These are phyloP conservation scores for Lanmaoa pseudosensibilis DNA, from an alignment of 768 basidiomycete genomes.

Conservation along the genomic window DNA sequence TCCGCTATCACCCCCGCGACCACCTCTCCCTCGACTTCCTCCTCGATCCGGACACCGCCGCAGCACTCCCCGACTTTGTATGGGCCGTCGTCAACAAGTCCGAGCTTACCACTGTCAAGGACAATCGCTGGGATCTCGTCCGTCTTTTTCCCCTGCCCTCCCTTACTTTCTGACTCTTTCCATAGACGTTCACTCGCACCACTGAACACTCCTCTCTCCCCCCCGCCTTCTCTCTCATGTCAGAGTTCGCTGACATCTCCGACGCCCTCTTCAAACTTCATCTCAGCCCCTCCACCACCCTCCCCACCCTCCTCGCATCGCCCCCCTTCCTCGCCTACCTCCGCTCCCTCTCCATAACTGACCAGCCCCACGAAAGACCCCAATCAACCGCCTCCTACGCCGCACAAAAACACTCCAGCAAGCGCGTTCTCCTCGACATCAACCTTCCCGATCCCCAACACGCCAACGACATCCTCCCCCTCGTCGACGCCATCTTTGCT, in stretches of 20 bases:
- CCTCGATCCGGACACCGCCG: constrained; percentile 43
- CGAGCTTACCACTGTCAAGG: constrained; percentile 66
- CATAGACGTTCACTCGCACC: constrained; percentile 80
- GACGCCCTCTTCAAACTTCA: constrained; percentile 67
- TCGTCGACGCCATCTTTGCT: constrained; percentile 70
- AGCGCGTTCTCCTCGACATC: constrained; percentile 75
- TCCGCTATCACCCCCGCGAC: constrained; percentile 70
- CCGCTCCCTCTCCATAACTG: constrained; percentile 86
- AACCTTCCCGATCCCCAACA: constrained; percentile 50
- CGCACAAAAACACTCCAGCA: constrained; percentile 46
- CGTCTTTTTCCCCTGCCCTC: constrained; percentile 29
- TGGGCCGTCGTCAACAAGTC: constrained; percentile 85
- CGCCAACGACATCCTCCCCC: constrained; percentile 46
- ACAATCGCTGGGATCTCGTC: constrained; percentile 85
- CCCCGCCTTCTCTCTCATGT: constrained; percentile 68
- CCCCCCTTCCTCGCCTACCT: constrained; percentile 72
- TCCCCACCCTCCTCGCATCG: constrained; percentile 60
- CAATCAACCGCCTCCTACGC: constrained; percentile 45
- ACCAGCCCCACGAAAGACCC: constrained; percentile 80
- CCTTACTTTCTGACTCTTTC: not conserved
- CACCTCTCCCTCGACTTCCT: constrained; percentile 78
- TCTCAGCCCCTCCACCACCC: constrained; percentile 40
- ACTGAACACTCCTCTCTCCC: constrained; percentile 65
- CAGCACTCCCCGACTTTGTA: constrained; percentile 63
- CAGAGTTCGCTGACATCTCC: constrained; percentile 85